A percentile compares a stretch with the other conserved stretches of the same genome.
These are phyloP conservation scores for Globisporangium parvum DNA, from an alignment of 352 stramenopile species.

Conservation along the genomic window DNA sequence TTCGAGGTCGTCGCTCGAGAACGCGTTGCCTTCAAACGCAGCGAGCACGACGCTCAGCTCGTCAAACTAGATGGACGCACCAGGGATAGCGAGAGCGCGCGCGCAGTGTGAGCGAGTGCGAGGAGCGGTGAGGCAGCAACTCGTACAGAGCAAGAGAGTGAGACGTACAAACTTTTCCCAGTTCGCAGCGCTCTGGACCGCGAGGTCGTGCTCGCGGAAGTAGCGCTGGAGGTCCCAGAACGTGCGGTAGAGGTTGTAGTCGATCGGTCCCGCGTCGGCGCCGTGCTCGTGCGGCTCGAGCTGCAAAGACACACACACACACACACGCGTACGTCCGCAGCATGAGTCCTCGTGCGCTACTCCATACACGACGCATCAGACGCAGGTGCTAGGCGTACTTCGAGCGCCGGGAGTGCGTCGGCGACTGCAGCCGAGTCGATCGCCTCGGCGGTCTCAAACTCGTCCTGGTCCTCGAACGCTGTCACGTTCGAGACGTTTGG, in stretches of 20 bases:
- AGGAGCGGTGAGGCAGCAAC: neutral
- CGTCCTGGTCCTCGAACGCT: conserved; percentile 70
- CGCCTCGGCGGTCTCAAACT: conserved; percentile 58
- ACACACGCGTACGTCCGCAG: too few species aligned
- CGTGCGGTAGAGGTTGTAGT: conserved; percentile 89
- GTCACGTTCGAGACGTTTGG: conserved; percentile 78
- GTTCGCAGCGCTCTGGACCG: conserved; percentile 50
- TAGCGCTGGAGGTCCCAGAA: conserved; percentile 90
- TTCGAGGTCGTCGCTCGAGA: conserved; percentile 75
- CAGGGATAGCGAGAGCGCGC: neutral
- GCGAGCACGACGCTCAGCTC: conserved; percentile 74
- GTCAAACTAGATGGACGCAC: conserved; percentile 39
- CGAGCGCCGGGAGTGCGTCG: conserved; percentile 17
- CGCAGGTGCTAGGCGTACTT: too few species aligned
- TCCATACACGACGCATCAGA: too few species aligned
- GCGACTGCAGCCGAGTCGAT: conserved; percentile 33
- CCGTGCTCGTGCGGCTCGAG: conserved; percentile 38
- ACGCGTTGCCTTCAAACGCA: conserved; percentile 83
- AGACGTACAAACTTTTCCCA: conserved; percentile 82
- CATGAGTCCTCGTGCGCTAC: too few species aligned
- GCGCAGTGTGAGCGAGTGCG: neutral
- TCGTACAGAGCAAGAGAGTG: neutral
- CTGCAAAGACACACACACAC: conserved; percentile 20
- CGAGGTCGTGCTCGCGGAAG: conserved; percentile 72
- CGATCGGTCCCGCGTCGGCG: conserved; percentile 50